phyloP scores from a whole-genome alignment of 805 yeast species.

The Candida hungchunana region DNA sequence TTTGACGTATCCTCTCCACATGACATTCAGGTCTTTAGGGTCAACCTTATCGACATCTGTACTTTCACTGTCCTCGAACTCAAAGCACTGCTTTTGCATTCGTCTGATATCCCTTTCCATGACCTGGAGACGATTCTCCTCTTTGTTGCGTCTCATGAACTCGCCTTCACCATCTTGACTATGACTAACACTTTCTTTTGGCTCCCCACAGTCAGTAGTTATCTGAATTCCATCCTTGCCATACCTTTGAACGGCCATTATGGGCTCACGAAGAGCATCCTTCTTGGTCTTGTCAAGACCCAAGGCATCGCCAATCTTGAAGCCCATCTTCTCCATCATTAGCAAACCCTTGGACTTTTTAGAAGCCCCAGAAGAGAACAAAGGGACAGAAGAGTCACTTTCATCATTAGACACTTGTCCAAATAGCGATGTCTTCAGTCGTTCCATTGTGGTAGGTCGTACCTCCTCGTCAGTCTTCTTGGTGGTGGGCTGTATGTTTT shows the following conservation, averaged over 20 bases:
- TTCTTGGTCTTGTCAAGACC: slow-evolving; percentile 30
- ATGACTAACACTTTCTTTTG: slow-evolving; percentile 2
- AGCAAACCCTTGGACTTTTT: slow-evolving; percentile 39
- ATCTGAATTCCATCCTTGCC: slow-evolving; percentile 25
- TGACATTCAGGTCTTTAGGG: slow-evolving; percentile 31
- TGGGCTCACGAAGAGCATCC: slow-evolving; percentile 31
- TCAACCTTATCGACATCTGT: slow-evolving; percentile 24
- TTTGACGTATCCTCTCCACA: slow-evolving; percentile 39
- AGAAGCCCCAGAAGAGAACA: slow-evolving; percentile 3
- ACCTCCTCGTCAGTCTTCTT: too few species aligned
- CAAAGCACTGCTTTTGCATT: slow-evolving; percentile 40
- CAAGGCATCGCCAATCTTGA: slow-evolving; percentile 40
- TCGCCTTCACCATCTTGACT: slow-evolving; percentile 16
- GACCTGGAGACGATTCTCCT: slow-evolving; percentile 12
- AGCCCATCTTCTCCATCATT: slow-evolving; percentile 61
- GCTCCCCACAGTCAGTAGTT: slow-evolving; percentile 2
- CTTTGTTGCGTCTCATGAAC: slow-evolving; percentile 21
- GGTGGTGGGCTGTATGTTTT: background rate
- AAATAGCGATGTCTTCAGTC: slow-evolving; percentile 20
- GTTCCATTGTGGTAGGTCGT: slow-evolving; percentile 6
- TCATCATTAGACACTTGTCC: slow-evolving; percentile 11
- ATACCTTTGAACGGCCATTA: slow-evolving; percentile 20
- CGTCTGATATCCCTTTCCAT: slow-evolving; percentile 20
- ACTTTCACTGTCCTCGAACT: slow-evolving; percentile 32
- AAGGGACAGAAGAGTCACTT: background rate